Conservation (phyloP, 202 grass and related monocot species). For the Bolboschoenoplectus hybrid region DNA sequence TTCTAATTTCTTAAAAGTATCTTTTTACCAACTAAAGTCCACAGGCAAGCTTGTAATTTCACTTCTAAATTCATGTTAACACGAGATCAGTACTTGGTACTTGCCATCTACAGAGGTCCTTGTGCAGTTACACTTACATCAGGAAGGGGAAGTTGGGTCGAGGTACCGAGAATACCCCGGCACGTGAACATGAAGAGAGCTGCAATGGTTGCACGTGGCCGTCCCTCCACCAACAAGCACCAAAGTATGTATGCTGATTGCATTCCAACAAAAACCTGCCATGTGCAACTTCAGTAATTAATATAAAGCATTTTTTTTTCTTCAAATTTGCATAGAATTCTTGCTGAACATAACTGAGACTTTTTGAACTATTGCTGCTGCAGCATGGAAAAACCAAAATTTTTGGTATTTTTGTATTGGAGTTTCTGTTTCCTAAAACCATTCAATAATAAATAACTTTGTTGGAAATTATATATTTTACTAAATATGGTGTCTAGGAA, state of each 20-base stretch:
- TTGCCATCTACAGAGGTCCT: background rate
- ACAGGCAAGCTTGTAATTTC: background rate
- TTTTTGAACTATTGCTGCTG: background rate
- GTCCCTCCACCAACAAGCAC: conserved; percentile 68
- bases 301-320: background rate
- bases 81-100: background rate
- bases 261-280: conserved; percentile 86
- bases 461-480: background rate
- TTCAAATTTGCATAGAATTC: background rate
- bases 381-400: background rate
- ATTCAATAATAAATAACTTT: background rate
- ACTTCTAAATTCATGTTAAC: background rate
- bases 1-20: background rate
- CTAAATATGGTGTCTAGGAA: background rate
- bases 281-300: background rate
- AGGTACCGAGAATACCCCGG: conserved; percentile 68
- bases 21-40: background rate
- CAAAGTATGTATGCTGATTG: conserved; percentile 87
- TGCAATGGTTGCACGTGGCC: conserved; percentile 66
- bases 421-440: background rate
- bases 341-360: conserved; percentile 12
- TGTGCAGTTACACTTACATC: conserved; percentile 2
- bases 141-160: conserved; percentile 85
- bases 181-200: conserved; percentile 93
- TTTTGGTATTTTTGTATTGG: background rate